Conservation (phyloP, 2,329 filamentous ascomycete genomes). For the Acephala macrosclerotiorum region DNA sequence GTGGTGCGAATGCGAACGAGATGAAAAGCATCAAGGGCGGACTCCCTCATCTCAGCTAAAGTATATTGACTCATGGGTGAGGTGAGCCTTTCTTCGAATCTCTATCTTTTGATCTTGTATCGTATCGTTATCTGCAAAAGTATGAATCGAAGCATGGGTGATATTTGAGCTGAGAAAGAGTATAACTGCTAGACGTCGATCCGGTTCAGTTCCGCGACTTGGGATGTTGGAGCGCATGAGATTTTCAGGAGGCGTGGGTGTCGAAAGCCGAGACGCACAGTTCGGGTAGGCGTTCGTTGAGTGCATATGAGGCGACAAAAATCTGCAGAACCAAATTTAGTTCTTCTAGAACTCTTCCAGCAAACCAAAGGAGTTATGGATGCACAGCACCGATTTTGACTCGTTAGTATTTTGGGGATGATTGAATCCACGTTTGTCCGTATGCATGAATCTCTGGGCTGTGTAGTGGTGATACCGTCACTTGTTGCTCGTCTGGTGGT, state of each 20-base stretch:
- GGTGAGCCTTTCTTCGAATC: neutral
- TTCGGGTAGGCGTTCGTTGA: neutral
- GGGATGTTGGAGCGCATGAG: conserved; percentile 8
- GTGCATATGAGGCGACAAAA: neutral
- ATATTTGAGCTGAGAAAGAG: conserved; percentile 1
- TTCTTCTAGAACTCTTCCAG: conserved; percentile 1
- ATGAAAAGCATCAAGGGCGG: neutral
- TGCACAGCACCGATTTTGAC: neutral
- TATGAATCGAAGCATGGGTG: neutral
- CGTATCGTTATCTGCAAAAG: conserved; percentile 5
- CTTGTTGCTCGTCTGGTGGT: neutral
- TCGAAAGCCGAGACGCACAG: neutral
- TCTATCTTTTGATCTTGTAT: neutral
- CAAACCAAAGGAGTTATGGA: neutral
- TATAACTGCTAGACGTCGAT: conserved; percentile 10
- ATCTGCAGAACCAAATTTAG: neutral
- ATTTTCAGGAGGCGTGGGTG: conserved; percentile 20
- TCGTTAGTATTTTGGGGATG: conserved; percentile 4
- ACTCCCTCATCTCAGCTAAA: neutral
- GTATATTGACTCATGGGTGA: neutral
- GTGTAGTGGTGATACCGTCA: conserved; percentile 11
- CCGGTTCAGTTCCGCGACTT: conserved; percentile 22
- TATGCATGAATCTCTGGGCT: conserved; percentile 14
- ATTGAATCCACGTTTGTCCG: conserved; percentile 14
- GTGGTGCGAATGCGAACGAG: too few species aligned